Evolutionary conservation across 2,329 filamentous ascomycete species (phyloP).

Genomic region (Epichloe festucae): DNA sequence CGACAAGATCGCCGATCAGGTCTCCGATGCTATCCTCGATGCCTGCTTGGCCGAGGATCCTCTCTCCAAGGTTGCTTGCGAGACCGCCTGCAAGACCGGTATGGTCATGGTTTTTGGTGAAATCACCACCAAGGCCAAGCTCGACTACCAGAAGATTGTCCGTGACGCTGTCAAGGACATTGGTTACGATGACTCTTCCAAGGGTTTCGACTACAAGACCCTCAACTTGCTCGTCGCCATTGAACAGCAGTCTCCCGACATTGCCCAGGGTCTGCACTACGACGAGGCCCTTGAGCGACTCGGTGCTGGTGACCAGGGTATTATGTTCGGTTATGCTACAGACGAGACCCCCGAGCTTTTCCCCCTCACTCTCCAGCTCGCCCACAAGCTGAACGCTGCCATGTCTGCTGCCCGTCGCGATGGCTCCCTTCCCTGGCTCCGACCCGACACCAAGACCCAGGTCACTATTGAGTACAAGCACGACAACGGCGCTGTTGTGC

Average conservation of each 20-base stretch:
- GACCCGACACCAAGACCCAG: conserved; percentile 99
- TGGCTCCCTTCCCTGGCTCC: conserved; percentile 81
- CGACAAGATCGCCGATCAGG: conserved; percentile 97
- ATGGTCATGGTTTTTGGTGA: conserved; percentile 99
- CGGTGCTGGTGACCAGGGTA: conserved; percentile 98
- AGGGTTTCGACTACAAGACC: conserved; percentile 99
- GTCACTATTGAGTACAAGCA: conserved; percentile 98
- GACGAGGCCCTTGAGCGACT: conserved; percentile 95
- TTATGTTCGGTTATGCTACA: conserved; percentile 99
- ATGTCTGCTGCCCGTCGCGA: conserved; percentile 84
- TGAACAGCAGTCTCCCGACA: conserved; percentile 98
- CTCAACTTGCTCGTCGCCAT: conserved; percentile 97
- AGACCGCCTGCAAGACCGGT: conserved; percentile 98
- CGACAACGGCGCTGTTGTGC: conserved; percentile 86
- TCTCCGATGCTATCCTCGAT: conserved; percentile 97
- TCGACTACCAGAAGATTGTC: conserved; percentile 98
- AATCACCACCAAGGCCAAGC: conserved; percentile 88
- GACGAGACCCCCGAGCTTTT: conserved; percentile 97
- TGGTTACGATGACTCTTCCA: conserved; percentile 90
- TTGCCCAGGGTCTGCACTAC: conserved; percentile 97
- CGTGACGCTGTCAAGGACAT: conserved; percentile 95
- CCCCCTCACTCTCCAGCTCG: conserved; percentile 82
- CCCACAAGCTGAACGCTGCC: conserved; percentile 93
- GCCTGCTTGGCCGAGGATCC: conserved; percentile 91
- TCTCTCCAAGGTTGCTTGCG: conserved; percentile 94